Evolutionary conservation across 2,329 filamentous ascomycete genomes (phyloP).

Genomic region (Hirsutella rhossiliensis): DNA sequence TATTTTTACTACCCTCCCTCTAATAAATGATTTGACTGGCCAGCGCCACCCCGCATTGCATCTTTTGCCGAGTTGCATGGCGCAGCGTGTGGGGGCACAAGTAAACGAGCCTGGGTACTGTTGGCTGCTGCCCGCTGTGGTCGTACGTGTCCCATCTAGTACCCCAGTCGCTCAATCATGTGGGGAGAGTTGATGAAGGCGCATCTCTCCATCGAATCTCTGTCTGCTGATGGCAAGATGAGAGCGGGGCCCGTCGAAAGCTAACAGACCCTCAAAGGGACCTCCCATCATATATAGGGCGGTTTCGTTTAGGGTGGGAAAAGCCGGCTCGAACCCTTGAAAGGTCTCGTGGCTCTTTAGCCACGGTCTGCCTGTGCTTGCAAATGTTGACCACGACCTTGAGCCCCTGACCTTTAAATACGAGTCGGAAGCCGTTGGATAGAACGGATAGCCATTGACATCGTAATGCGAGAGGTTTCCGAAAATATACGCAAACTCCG

Average conservation of each 20-base stretch:
- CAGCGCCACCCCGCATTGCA: no score
- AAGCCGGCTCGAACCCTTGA: conserved; percentile 26
- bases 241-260: conserved; percentile 21
- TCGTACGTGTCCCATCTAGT: conserved; percentile 16
- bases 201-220: conserved; percentile 33
- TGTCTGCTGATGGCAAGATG: conserved; percentile 24
- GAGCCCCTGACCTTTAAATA: conserved; percentile 25
- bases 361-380: conserved; percentile 22
- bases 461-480: conserved; percentile 33
- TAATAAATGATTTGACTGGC: no score
- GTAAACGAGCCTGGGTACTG: no score
- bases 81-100: no score
- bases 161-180: conserved; percentile 28
- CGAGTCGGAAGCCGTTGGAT: conserved; percentile 25
- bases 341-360: conserved; percentile 22
- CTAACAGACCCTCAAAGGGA: conserved; percentile 26
- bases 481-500: conserved; percentile 41
- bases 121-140: no score
- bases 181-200: conserved; percentile 30
- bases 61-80: no score
- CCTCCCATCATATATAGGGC: conserved; percentile 32
- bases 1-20: no score
- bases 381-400: conserved; percentile 35
- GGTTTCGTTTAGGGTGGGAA: conserved; percentile 11
- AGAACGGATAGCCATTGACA: conserved; percentile 18